A percentile compares a stretch with the other conserved stretches of the same genome.
Conservation (phyloP, 768 basidiomycete species). For the Cyclocybe aegerita region DNA sequence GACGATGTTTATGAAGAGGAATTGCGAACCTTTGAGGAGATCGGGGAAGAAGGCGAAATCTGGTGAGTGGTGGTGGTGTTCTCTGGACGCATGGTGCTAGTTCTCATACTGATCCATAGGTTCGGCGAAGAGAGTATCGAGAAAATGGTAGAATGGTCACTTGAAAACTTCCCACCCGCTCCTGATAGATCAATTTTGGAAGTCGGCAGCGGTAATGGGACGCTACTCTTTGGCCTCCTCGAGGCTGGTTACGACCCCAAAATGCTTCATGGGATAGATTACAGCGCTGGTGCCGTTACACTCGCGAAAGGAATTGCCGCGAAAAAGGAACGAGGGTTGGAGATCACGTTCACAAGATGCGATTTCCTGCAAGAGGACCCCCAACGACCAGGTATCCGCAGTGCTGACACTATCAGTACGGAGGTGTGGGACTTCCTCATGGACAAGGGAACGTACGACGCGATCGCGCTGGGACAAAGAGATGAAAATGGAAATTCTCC, state of each 20-base stretch:
- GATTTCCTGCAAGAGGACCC: slow-evolving; percentile 67
- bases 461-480: slow-evolving; percentile 71
- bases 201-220: slow-evolving; percentile 80
- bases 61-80: slow-evolving; percentile 52
- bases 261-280: slow-evolving; percentile 68
- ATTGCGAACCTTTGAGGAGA: slow-evolving; percentile 69
- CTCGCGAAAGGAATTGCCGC: slow-evolving; percentile 59
- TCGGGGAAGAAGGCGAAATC: slow-evolving; percentile 82
- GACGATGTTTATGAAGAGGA: slow-evolving; percentile 74
- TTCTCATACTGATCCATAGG: slow-evolving; percentile 31
- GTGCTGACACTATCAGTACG: slow-evolving; percentile 12
- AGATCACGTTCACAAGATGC: slow-evolving; percentile 55
- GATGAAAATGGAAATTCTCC: slow-evolving; percentile 53
- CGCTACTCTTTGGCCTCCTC: slow-evolving; percentile 66
- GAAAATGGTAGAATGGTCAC: slow-evolving; percentile 79
- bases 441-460: slow-evolving; percentile 90
- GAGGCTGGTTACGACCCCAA: slow-evolving; percentile 62
- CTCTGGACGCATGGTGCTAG: not conserved
- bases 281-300: slow-evolving; percentile 68
- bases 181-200: slow-evolving; percentile 61
- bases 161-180: slow-evolving; percentile 50
- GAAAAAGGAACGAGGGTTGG: slow-evolving; percentile 33
- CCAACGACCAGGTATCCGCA: slow-evolving; percentile 24
- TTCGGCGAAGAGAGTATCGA: slow-evolving; percentile 75
- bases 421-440: slow-evolving; percentile 70